These are phyloP conservation scores for Solanum boliviense DNA, from an alignment of 257 asterid genomes.

Conservation along the genomic window DNA sequence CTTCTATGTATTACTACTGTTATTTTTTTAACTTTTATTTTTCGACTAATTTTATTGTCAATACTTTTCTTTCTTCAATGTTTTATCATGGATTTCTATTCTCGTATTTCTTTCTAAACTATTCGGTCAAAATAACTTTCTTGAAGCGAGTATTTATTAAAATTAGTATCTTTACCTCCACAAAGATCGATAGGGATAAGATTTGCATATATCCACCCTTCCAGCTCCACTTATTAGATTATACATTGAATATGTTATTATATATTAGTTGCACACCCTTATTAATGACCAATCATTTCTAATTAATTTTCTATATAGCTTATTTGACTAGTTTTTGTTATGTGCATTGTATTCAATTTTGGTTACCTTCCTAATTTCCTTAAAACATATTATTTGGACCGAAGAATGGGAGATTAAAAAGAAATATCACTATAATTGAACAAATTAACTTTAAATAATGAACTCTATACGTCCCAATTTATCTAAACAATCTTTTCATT, in stretches of 20 bases:
- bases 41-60: too few species aligned
- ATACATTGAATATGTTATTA: neutral
- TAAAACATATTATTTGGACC: neutral
- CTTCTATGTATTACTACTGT: too few species aligned
- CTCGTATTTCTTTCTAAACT: neutral
- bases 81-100: neutral
- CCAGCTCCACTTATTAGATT: neutral
- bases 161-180: neutral
- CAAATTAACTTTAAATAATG: neutral
- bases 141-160: neutral
- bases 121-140: neutral
- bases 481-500: neutral
- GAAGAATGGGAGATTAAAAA: too few species aligned
- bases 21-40: too few species aligned
- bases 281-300: neutral
- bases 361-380: neutral
- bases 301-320: neutral
- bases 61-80: neutral
- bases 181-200: neutral
- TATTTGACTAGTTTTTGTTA: neutral
- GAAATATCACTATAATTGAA: neutral
- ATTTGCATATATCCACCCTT: neutral
- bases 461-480: neutral
- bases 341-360: neutral
- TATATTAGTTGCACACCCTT: neutral